Base-by-base conservation (phyloP, 768 basidiomycete species). In the Mycena rosella region DNA sequence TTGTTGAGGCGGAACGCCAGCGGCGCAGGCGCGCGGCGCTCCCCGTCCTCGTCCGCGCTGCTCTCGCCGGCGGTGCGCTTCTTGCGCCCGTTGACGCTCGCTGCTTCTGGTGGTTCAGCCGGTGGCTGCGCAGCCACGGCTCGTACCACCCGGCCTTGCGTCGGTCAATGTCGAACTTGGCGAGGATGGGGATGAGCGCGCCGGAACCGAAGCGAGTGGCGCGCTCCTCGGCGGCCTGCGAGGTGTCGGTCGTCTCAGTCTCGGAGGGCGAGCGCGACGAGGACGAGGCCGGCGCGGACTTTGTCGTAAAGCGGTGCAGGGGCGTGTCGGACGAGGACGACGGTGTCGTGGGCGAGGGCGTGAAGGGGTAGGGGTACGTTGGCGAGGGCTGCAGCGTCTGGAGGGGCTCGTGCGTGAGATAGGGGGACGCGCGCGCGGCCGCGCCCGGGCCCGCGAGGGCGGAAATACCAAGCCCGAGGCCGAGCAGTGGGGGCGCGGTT, bases 121-220 rank as follows among this genome's bases (percentile, higher is more conserved):
- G 84, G 63, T 92, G 81, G 73, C 89, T 92, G 63, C 89, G 84
- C 29, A 89, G 66, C 94, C 94, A 97, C 11, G 90, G 89, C n/a
- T 90, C 90, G 69, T 91, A 96, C 96, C 96, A 98, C 4, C 81
- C 81, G 2, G 95, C 96, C 69, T 85, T 91, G 58, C 87, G 83
- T 40, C 84, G 83, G 78, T 98, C 96, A 72, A 99, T 91, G 76
- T 98, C 96, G 73, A 99, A 98, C 77, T 96, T 96, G 54, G 96
- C 96, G 30, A 99, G 86, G 62, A 98, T 90, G 6, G 93, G 93
- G 59, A 95, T 89, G 26, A 94, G 79, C 27, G 90, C 87, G 52
- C 87, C 78, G 8, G 89, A 89, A 62, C 78, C 77, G 44, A 93
- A 93, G 80, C 26, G 85, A 85, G 53, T 84, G 18, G 83, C 83